Base-by-base conservation (phyloP, 208 protist genomes). In the Wallacemonas rigidus region DNA sequence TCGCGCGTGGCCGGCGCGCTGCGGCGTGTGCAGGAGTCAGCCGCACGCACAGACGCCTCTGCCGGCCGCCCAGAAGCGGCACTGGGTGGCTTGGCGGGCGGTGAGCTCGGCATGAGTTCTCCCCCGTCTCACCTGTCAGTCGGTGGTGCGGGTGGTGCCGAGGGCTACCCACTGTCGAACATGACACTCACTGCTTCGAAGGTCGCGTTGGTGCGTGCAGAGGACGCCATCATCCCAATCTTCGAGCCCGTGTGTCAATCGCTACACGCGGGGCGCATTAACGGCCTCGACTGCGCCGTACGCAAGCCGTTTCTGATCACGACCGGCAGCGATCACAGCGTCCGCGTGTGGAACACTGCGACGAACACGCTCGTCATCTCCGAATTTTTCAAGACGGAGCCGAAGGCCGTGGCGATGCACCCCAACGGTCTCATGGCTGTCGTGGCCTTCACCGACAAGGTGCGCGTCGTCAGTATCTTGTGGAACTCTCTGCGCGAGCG, bases 301-400 rank as follows among this genome's bases (percentile, higher is more conserved):
- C 87, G 97, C 61, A 98, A 98, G 74, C 98, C 98, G 8, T 86
- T 98, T 15, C 83, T 99, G 45, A 92, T 95, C 40, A 98, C 98
- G 12, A 92, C 87, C 67, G 85, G 91, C 64, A 82, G 73, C 38
- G 98, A 99, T 76, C 82, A 91, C 76, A 96, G 90, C 79, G 87
- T 98, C 11, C 90, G 97, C 48, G 75, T 99, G 35, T 99, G 97
- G 96, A 98, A 99, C 80, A 98, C 97, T 62, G 56, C 84, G 15
- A 97, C 97, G 40, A 86, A 93, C 44, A 87, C 81, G 67, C 63
- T 97, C 51, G 94, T 96, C 67, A 87, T 98, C 51, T 88, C 76
- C 53, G 91, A 97, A 79, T 86, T 81, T 65, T 98, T 98, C 58
- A 60, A 79, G 6, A 76, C 87, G 55, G 91, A 96, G 79, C 91